Evolutionary conservation across 495 filamentous ascomycete species (phyloP), one percentile per base, ranked within the genome.

Genomic region (Penicillium ochrochloron): DNA sequence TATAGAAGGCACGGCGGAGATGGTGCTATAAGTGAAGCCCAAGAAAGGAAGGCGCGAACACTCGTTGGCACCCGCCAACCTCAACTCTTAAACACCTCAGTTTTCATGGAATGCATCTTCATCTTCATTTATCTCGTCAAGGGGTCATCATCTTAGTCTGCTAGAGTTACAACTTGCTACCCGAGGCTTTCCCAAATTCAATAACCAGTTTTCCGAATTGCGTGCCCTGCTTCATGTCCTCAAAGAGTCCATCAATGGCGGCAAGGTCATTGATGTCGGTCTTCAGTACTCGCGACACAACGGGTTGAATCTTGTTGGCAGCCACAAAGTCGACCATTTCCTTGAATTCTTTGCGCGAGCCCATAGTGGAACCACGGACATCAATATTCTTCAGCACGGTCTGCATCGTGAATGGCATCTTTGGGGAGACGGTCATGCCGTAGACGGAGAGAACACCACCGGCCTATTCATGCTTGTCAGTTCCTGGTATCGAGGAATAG

Each of bases 181-280:
- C 77, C 15, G 68, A 65, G 25, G 72, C 27, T 58, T 76, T 80
- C 34, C 76, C 75, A 59, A 85, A 80, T n/a, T 78, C 78, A 37
- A 93, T 80, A 2, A 92, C 89, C 70, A 93, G 71, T 77, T 94
- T 93, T 8, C 90, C 90, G 78, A 92, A 92, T 75, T 94, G 91
- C 65, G 73, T 85, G n/a, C 88, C 89, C 15, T 83, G 79, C 69
- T 87, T 88, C 82, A 94, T 90, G 37, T 92, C 89, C 56, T 90
- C 86, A 73, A 92, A 94, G 41, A 93, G 68, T 5, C 73, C 78
- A 65, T 94, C 87, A 25, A 94, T 84, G 4, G 76, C 87, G 19
- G 86, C 78, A 41, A 93, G 56, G 68, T 91, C 85, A 46, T 88
- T 85, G 64, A 94, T 74, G 0, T 88, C 88, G 1, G 70, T 73